Conservation (phyloP, 2,329 filamentous ascomycete species). For the Alternaria conjuncta region DNA sequence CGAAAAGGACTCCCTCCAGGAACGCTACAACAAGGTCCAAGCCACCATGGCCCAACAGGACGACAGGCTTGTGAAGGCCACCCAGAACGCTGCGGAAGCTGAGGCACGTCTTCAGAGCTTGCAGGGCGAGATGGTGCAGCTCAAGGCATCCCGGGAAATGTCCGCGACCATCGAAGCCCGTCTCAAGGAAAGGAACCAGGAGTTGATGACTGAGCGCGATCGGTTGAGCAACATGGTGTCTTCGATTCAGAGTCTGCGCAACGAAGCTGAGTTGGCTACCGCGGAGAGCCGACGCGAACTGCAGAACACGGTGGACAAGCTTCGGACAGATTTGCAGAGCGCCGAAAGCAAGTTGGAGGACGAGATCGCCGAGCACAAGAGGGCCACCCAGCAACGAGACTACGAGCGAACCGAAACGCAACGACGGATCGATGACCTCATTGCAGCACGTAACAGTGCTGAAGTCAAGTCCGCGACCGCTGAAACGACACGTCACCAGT, state of each 20-base stretch:
- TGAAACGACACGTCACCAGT: constrained; percentile 87
- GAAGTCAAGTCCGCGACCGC: constrained; percentile 86
- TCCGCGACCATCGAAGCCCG: constrained; percentile 94
- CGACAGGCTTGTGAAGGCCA: constrained; percentile 85
- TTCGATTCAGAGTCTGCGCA: constrained; percentile 86
- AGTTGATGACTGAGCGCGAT: constrained; percentile 80
- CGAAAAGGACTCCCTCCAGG: constrained; percentile 87
- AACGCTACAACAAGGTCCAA: constrained; percentile 75
- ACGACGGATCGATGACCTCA: constrained; percentile 90
- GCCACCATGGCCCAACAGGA: constrained; percentile 91
- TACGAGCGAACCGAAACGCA: constrained; percentile 88
- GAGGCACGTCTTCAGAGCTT: constrained; percentile 83
- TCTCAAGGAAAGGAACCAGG: constrained; percentile 86
- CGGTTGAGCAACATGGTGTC: constrained; percentile 82
- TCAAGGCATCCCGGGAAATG: constrained; percentile 92
- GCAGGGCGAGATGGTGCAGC: constrained; percentile 87
- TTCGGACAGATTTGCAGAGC: constrained; percentile 79
- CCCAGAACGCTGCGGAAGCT: constrained; percentile 89
- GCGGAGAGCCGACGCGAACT: constrained; percentile 81
- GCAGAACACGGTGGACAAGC: constrained; percentile 75
- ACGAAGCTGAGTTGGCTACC: constrained; percentile 87
- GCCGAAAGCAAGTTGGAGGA: constrained; percentile 84
- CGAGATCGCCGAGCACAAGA: constrained; percentile 84
- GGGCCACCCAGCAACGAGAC: constrained; percentile 81
- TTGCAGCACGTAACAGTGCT: constrained; percentile 76